Base-by-base conservation (phyloP, 768 basidiomycete genomes). In the Boletellus emodensis region DNA sequence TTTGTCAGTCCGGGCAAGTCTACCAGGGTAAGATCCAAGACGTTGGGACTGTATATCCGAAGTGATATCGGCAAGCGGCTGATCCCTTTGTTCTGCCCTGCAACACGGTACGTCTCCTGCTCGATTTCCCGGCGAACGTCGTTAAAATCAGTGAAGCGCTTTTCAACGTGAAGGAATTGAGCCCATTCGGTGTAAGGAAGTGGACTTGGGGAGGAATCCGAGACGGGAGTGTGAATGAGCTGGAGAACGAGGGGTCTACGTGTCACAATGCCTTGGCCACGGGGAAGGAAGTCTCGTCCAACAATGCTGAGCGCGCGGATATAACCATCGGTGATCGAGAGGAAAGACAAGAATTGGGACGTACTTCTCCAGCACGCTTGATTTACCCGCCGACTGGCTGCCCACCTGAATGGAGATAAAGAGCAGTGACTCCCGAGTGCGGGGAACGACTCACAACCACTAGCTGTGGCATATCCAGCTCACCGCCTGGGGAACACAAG, bases 71-170 rank as follows among this genome's bases (percentile, higher is more conserved):
- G 94, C 41, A 96, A 70, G 66, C 94, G 94, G 72, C 92, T 94
- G 52, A 99, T 87, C 40, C 96, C 96, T 72, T 98, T 99, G 71
- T 98, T 98, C 75, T 97, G 94, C 0, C 96, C 96, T 0, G 96
- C 96, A 15, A 99, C 94, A 39, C 96, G 77, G 68, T 86, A 94
- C 2, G 96, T 99, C 75, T 99, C 96, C 65, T 90, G 87, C 70
- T 99, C 96, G 52, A 99, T 99, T 74, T 99, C 96, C 57, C 86
- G 88, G 36, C 95, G 80, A 56, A 98, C 88, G 61, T 98, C 95
- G 40, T 80, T 75, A 62, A 94, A 98, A 64, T 98, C 95, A n/a
- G 92, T 94, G 72, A 94, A 97, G 36, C 90, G 82, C 66, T 90
- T 91, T 79, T 97, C 94, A 49, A 95, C 77, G 67, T 99, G 96